Conservation (phyloP, 2,329 filamentous ascomycete genomes). For the Chrysosporium queenslandicum region DNA sequence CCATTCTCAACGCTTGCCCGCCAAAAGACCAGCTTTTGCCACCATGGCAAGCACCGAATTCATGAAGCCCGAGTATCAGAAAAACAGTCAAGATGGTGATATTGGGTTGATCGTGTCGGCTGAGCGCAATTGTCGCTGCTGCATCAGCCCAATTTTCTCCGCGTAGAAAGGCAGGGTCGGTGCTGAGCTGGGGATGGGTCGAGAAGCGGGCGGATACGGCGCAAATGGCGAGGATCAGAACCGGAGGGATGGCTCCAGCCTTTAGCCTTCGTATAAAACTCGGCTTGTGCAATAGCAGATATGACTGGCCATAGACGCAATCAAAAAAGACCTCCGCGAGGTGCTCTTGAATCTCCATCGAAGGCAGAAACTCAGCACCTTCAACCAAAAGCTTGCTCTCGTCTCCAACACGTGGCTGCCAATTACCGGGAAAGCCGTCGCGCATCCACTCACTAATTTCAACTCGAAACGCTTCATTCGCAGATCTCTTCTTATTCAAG, state of each 20-base stretch:
- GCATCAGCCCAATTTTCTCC: slow-evolving; percentile 85
- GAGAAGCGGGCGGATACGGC: slow-evolving; percentile 94
- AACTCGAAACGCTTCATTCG: slow-evolving; percentile 76
- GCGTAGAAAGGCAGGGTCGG: slow-evolving; percentile 68
- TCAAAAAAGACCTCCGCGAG: slow-evolving; percentile 93
- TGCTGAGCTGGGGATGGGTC: slow-evolving; percentile 68
- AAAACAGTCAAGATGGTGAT: slow-evolving; percentile 92
- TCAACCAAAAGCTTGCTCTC: slow-evolving; percentile 71
- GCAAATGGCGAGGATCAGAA: slow-evolving; percentile 86
- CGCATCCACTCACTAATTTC: slow-evolving; percentile 76
- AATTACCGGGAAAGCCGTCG: slow-evolving; percentile 44
- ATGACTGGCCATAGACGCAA: slow-evolving; percentile 88
- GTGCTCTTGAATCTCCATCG: slow-evolving; percentile 83
- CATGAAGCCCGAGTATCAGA: slow-evolving; percentile 77
- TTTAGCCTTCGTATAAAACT: slow-evolving; percentile 83
- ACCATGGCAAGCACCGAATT: slow-evolving; percentile 94
- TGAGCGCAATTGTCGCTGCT: slow-evolving; percentile 77
- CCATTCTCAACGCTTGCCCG: slow-evolving; percentile 92
- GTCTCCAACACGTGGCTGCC: slow-evolving; percentile 55
- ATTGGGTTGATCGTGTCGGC: slow-evolving; percentile 86
- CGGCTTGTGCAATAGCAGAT: slow-evolving; percentile 88
- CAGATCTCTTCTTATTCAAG: slow-evolving; percentile 64
- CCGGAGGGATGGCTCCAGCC: slow-evolving; percentile 70
- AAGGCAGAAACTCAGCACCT: slow-evolving; percentile 70
- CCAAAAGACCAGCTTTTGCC: slow-evolving; percentile 92